Base-by-base conservation (phyloP, 192 early-diverging fungal genomes). In the Anaeromyces robustus region DNA sequence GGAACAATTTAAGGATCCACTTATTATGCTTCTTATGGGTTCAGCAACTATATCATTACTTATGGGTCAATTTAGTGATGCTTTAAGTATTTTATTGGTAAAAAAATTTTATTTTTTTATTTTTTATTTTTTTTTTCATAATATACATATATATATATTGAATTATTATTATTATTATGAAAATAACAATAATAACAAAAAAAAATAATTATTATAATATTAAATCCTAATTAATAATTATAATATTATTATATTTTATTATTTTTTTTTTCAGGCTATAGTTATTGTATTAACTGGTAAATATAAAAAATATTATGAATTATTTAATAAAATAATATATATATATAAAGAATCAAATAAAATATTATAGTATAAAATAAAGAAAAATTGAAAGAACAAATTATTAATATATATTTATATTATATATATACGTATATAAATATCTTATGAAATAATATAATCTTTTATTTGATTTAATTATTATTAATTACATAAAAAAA, bases 1-100 rank as follows among this genome's bases (percentile, higher is more conserved):
- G n/a, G 94, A 96, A 32, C 92, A 93, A 82, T 94, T 96, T 83
- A 92, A 95, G 80, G 94, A 96, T 85, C 94, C 94, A 2, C 87
- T 96, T 43, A 95, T 95, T 79, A 80, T 94, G 83, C 85, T 96
- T 31, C 86, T 96, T 59, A 84, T 95, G 30, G 92, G 86, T 12
- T 94, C 93, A 0, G 94, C 95, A 0, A 81, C 84, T 29, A 87
- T 96, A 29, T 94, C 93, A 0, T 68, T 94, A 18, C 77, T 92
- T 12, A 88, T 96, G 87, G 93, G 93, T 12, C 91, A 96, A 81
- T 81, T 88, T 29, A 92, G 94, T 80, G 94, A 96, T 85, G 97
- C 97, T 19, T 86, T 95, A 80, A 92, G 91, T 81, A 95, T 96
- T 77, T 89, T 94, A 29, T 84, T 95, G 85, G 93, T 94, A 83